phyloP scores from a whole-genome alignment of 352 stramenopile species.

The Phytophthora chlamydospora region DNA sequence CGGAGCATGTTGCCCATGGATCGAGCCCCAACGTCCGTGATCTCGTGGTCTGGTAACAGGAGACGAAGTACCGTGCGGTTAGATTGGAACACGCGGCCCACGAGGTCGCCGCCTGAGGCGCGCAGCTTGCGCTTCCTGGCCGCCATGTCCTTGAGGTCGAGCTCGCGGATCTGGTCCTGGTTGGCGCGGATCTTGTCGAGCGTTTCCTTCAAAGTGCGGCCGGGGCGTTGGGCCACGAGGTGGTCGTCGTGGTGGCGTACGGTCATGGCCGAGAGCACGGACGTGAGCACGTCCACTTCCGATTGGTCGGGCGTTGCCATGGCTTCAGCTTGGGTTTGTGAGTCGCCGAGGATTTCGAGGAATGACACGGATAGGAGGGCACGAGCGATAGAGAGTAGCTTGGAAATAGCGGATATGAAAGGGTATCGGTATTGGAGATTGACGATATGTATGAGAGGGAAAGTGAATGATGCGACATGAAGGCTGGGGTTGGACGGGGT shows the following conservation, averaged over 20 bases:
- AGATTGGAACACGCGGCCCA: constrained; percentile 57
- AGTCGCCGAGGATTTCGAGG: constrained; percentile 2
- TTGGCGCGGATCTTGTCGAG: constrained; percentile 63
- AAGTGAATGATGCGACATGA: background rate
- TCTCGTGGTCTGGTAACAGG: constrained; percentile 58
- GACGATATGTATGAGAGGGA: background rate
- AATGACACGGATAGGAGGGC: constrained; percentile 18
- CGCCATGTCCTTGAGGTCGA: constrained; percentile 64
- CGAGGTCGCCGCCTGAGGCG: constrained; percentile 41
- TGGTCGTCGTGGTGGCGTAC: constrained; percentile 38
- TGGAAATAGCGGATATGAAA: background rate
- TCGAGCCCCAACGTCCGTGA: constrained; percentile 49
- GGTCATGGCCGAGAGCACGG: constrained; percentile 47
- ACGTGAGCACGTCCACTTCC: constrained; percentile 37
- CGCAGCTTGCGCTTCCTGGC: constrained; percentile 51
- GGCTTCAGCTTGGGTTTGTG: background rate
- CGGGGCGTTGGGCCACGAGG: constrained; percentile 45
- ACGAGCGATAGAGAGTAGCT: constrained; percentile 12
- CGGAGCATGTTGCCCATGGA: constrained; percentile 62
- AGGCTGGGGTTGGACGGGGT: background rate
- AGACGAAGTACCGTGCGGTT: constrained; percentile 54
- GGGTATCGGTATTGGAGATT: background rate
- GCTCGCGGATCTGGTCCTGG: constrained; percentile 56
- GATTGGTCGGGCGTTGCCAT: constrained; percentile 23
- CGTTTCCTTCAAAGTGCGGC: constrained; percentile 53